Conservation (phyloP, 768 basidiomycete genomes). For the Boletus pseudopeckii region DNA sequence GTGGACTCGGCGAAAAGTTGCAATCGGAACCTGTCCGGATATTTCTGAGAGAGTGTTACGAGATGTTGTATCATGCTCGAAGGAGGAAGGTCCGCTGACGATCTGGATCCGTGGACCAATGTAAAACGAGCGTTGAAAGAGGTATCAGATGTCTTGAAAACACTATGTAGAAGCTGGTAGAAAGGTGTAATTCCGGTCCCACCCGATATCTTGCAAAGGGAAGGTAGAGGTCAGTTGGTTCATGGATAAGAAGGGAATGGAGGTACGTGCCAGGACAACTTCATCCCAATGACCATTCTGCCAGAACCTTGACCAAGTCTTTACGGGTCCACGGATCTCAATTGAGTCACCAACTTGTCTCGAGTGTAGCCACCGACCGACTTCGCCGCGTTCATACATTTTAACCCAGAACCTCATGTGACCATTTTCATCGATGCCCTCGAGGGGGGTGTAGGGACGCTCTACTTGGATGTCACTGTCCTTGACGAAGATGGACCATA, state of each 20-base stretch:
- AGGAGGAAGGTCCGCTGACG: conserved; percentile 67
- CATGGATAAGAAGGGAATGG: not conserved
- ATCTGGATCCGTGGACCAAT: conserved; percentile 67
- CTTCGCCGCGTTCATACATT: conserved; percentile 73
- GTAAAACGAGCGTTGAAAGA: conserved; percentile 55
- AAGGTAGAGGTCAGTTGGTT: not conserved
- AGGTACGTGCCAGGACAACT: conserved; percentile 59
- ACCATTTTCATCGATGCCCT: conserved; percentile 64
- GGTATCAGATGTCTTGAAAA: conserved; percentile 37
- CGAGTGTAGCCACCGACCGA: conserved; percentile 78
- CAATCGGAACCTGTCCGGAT: conserved; percentile 56
- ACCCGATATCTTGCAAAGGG: conserved; percentile 67
- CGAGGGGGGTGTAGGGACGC: conserved; percentile 77
- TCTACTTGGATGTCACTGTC: conserved; percentile 89
- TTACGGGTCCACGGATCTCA: conserved; percentile 74
- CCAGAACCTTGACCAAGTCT: conserved; percentile 52
- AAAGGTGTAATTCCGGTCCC: conserved; percentile 89
- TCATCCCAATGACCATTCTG: conserved; percentile 69
- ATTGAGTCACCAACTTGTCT: conserved; percentile 62
- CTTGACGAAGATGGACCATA: conserved; percentile 80
- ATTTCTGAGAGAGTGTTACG: conserved; percentile 39
- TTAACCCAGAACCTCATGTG: conserved; percentile 80
- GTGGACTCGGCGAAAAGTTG: conserved; percentile 60
- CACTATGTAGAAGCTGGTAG: conserved; percentile 64
- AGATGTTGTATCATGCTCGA: conserved; percentile 54